phyloP scores from a whole-genome alignment of 2,329 filamentous ascomycete genomes.

The Apiospora malaysiana region DNA sequence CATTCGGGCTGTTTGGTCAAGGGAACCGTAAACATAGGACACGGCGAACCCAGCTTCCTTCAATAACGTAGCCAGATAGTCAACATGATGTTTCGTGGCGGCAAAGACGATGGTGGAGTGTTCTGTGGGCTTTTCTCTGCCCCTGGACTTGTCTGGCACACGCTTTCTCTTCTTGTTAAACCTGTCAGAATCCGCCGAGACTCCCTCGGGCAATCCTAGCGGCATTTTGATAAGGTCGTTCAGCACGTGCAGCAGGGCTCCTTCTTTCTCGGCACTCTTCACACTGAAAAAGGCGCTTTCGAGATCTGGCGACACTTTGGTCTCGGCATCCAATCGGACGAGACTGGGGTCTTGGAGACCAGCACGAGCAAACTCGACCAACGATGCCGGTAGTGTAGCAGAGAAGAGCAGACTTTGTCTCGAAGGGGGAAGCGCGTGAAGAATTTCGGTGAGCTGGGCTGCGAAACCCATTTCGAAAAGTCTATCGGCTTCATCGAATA shows the following conservation, averaged over 20 bases:
- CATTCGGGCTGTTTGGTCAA: conserved; percentile 92
- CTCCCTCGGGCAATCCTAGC: conserved; percentile 62
- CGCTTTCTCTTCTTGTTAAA: conserved; percentile 77
- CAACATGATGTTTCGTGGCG: conserved; percentile 96
- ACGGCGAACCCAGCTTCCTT: conserved; percentile 82
- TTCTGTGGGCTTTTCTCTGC: conserved; percentile 76
- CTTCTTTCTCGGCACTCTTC: conserved; percentile 93
- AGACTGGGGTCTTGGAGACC: conserved; percentile 91
- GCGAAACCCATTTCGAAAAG: conserved; percentile 99
- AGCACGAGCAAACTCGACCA: conserved; percentile 95
- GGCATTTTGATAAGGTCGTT: conserved; percentile 95
- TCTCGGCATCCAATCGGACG: conserved; percentile 89
- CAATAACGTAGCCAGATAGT: conserved; percentile 87
- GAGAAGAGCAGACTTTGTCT: conserved; percentile 95
- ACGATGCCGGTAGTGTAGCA: conserved; percentile 88
- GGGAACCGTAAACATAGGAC: conserved; percentile 91
- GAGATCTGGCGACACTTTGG: conserved; percentile 95
- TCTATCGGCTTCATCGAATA: conserved; percentile 96
- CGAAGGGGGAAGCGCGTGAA: conserved; percentile 82
- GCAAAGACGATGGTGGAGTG: conserved; percentile 96
- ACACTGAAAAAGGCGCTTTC: conserved; percentile 94
- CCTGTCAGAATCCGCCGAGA: conserved; percentile 52
- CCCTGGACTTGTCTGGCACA: conserved; percentile 55
- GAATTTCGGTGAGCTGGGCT: conserved; percentile 88
- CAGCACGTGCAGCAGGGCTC: conserved; percentile 84